Evolutionary conservation across 148 eudicot genomes (phyloP).

Genomic region (Tetragonia tetragonoides): DNA sequence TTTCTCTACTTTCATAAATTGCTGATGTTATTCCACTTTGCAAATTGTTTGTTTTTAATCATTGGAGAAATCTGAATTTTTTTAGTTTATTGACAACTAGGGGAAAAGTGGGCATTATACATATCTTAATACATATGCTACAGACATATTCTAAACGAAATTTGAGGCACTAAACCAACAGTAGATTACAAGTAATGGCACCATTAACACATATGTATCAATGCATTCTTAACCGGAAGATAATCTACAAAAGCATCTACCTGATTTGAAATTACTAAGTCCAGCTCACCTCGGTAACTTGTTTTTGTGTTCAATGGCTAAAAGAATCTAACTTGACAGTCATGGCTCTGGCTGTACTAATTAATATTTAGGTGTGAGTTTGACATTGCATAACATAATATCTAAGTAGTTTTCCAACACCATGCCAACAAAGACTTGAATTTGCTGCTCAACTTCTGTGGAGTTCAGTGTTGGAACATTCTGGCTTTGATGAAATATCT

Average conservation of each 20-base stretch:
- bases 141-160: too few relatives aligned
- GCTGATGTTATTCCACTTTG: too few relatives aligned
- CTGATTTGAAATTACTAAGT: background rate
- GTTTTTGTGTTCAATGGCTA: background rate
- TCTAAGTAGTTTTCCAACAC: background rate
- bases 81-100: too few relatives aligned
- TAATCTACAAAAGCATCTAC: background rate
- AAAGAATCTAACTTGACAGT: background rate
- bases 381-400: background rate
- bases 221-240: background rate
- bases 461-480: background rate
- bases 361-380: background rate
- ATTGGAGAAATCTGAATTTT: too few relatives aligned
- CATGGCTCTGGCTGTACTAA: background rate
- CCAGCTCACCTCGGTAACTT: background rate
- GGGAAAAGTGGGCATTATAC: too few relatives aligned
- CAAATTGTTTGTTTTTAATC: too few relatives aligned
- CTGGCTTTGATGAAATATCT: background rate
- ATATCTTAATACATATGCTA: too few relatives aligned
- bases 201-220: too few relatives aligned
- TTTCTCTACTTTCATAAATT: too few relatives aligned
- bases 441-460: background rate
- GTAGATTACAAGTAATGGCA: too few relatives aligned
- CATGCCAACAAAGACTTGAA: background rate
- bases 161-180: too few relatives aligned